Evolutionary conservation across 768 basidiomycete species (phyloP).

Genomic region (Psilocybe azurescens): DNA sequence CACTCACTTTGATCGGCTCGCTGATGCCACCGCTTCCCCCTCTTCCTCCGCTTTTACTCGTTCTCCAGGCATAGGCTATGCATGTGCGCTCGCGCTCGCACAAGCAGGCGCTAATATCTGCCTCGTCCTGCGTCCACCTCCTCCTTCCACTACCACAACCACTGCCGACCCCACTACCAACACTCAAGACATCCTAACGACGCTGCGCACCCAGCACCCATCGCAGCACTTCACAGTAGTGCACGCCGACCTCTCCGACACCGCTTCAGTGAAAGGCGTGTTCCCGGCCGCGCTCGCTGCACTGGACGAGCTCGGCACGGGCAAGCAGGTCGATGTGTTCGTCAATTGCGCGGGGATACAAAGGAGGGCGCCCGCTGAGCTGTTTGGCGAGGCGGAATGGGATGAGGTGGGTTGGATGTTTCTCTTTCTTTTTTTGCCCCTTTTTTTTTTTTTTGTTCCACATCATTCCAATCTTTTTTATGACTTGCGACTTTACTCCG

Average conservation of each 20-base stretch:
- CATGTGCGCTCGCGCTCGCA: slow-evolving; percentile 53
- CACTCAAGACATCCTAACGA: slow-evolving; percentile 30
- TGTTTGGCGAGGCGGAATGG: slow-evolving; percentile 72
- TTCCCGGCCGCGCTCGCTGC: slow-evolving; percentile 43
- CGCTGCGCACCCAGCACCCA: slow-evolving; percentile 33
- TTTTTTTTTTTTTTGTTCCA: slow-evolving; percentile 2
- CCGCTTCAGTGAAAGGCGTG: slow-evolving; percentile 43
- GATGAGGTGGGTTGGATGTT: slow-evolving; percentile 54
- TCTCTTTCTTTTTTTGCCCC: background rate
- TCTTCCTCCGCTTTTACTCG: background rate
- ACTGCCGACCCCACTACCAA: slow-evolving; percentile 11
- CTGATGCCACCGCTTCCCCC: background rate
- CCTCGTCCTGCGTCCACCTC: slow-evolving; percentile 44
- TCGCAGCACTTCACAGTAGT: slow-evolving; percentile 37
- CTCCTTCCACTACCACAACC: background rate
- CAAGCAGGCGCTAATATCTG: slow-evolving; percentile 54
- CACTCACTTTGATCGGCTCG: too few relatives aligned
- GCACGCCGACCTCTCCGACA: slow-evolving; percentile 47
- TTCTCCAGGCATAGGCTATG: slow-evolving; percentile 52
- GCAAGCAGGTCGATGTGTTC: slow-evolving; percentile 52
- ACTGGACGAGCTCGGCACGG: slow-evolving; percentile 11
- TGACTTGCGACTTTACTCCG: too few relatives aligned
- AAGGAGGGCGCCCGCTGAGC: slow-evolving; percentile 59
- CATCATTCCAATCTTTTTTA: background rate
- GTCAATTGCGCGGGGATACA: slow-evolving; percentile 78